Conservation (phyloP, 306 rosid genomes). For the Pyrus pyrifolia region DNA sequence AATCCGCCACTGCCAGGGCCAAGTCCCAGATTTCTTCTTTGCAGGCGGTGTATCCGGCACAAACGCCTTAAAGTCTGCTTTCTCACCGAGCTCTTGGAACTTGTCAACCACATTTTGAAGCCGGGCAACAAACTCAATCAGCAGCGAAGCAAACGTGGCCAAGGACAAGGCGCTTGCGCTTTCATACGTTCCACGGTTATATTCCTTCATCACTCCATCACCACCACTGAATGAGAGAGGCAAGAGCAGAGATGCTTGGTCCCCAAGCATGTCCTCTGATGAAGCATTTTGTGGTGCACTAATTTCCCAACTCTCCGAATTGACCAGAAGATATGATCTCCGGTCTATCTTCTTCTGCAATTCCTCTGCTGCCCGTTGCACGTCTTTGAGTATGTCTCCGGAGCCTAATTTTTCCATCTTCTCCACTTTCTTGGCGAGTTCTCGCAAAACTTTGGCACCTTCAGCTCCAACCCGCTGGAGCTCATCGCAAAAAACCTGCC, state of each 20-base stretch:
- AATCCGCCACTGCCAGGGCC: slow-evolving; percentile 1
- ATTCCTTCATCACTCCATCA: background rate
- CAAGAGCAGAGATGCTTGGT: slow-evolving; percentile 23
- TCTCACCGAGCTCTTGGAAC: slow-evolving; percentile 45
- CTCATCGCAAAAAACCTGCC: slow-evolving; percentile 37
- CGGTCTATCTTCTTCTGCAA: slow-evolving; percentile 53
- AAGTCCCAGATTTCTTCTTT: background rate
- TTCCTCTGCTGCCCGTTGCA: slow-evolving; percentile 53
- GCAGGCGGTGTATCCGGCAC: background rate
- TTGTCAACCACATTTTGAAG: slow-evolving; percentile 59
- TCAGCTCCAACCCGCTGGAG: slow-evolving; percentile 52
- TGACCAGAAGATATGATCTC: slow-evolving; percentile 48
- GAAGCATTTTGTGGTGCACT: slow-evolving; percentile 5
- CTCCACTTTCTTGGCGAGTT: slow-evolving; percentile 50
- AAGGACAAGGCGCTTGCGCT: slow-evolving; percentile 63
- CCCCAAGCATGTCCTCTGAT: slow-evolving; percentile 6
- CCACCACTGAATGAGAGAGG: slow-evolving; percentile 14
- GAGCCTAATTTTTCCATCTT: slow-evolving; percentile 52
- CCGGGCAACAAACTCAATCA: slow-evolving; percentile 66
- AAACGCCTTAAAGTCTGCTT: slow-evolving; percentile 45
- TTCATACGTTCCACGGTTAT: slow-evolving; percentile 33
- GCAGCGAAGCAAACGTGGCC: slow-evolving; percentile 58
- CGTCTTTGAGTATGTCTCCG: slow-evolving; percentile 31
- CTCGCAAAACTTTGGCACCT: slow-evolving; percentile 52
- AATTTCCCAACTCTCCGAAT: slow-evolving; percentile 49